Evolutionary conservation across 139 green algal species (phyloP).

Genomic region (Chlamydomonas sp.): DNA sequence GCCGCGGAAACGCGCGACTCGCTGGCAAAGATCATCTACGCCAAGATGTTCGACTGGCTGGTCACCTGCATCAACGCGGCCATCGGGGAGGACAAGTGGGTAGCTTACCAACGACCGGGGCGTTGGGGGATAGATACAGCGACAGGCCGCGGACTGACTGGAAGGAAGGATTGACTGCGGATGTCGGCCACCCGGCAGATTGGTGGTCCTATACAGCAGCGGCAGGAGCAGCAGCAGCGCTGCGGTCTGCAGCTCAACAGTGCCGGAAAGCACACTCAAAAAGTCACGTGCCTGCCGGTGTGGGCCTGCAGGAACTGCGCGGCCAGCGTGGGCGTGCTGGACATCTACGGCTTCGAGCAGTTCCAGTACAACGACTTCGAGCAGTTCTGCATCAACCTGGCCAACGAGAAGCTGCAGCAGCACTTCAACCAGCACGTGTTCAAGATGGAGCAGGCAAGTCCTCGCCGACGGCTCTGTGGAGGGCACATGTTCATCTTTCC

Average conservation of each 20-base stretch:
- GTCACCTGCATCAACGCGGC: slow-evolving; percentile 78
- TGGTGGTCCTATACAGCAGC: too few species aligned
- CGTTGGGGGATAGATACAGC: neutral
- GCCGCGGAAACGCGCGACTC: slow-evolving; percentile 92
- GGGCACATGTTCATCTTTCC: too few species aligned
- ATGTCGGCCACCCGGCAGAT: too few species aligned
- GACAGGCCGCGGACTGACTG: too few species aligned
- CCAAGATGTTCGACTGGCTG: slow-evolving; percentile 97
- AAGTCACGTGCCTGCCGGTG: neutral
- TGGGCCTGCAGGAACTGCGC: slow-evolving; percentile 43
- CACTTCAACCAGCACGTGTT: slow-evolving; percentile 99
- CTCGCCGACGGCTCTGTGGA: neutral
- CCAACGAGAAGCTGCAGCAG: slow-evolving; percentile 99
- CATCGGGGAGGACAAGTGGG: slow-evolving; percentile 67
- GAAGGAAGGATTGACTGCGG: too few species aligned
- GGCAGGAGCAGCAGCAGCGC: too few species aligned
- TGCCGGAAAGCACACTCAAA: neutral
- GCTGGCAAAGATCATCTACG: slow-evolving; percentile 96
- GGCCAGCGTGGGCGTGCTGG: slow-evolving; percentile 89
- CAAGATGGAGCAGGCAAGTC: slow-evolving; percentile 94
- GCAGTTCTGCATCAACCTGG: slow-evolving; percentile 99
- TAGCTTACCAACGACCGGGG: neutral
- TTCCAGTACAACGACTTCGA: slow-evolving; percentile 95
- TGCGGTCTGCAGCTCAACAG: too few species aligned
- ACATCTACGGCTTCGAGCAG: slow-evolving; percentile 98